A percentile compares a stretch with the other conserved stretches of the same genome.
Evolutionary conservation across 192 early-diverging fungal genomes (phyloP).

Genomic region (Linnemannia zychae): DNA sequence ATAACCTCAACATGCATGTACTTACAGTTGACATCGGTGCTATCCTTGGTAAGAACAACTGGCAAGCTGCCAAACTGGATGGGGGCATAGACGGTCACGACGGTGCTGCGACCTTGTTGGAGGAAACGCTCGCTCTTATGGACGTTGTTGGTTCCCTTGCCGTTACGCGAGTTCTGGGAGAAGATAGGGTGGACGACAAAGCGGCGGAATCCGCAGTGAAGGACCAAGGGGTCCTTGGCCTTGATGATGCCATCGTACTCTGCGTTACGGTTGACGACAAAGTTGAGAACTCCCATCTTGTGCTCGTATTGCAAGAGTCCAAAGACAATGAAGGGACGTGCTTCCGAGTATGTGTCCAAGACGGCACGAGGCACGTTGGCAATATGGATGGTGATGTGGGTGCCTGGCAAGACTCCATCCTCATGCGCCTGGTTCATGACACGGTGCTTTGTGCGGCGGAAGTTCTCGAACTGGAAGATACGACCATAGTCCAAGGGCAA

Average conservation of each 20-base stretch:
- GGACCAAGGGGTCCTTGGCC: conserved; percentile 92
- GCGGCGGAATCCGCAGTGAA: conserved; percentile 91
- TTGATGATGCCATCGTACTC: conserved; percentile 85
- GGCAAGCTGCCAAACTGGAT: conserved; percentile 92
- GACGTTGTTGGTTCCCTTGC: conserved; percentile 89
- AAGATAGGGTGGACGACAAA: conserved; percentile 90
- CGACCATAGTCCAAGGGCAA: conserved; percentile 95
- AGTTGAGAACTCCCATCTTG: conserved; percentile 91
- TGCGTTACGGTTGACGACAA: conserved; percentile 78
- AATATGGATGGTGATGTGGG: conserved; percentile 82
- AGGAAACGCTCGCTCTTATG: conserved; percentile 97
- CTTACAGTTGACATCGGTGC: conserved; percentile 66
- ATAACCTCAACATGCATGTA: background rate
- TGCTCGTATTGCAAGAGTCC: conserved; percentile 88
- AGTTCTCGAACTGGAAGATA: conserved; percentile 97
- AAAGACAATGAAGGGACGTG: conserved; percentile 69
- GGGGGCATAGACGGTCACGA: conserved; percentile 93
- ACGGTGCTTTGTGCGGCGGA: conserved; percentile 81
- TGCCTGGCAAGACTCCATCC: conserved; percentile 72
- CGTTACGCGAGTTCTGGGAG: conserved; percentile 85
- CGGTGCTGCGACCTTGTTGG: conserved; percentile 74
- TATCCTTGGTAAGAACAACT: conserved; percentile 83
- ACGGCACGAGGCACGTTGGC: conserved; percentile 74
- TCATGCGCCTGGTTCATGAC: conserved; percentile 70
- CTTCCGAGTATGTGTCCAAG: conserved; percentile 63